A percentile compares a stretch with the other conserved stretches of the same genome.
Evolutionary conservation across 768 basidiomycete genomes (phyloP).

Genomic region (Kwoniella sp.): DNA sequence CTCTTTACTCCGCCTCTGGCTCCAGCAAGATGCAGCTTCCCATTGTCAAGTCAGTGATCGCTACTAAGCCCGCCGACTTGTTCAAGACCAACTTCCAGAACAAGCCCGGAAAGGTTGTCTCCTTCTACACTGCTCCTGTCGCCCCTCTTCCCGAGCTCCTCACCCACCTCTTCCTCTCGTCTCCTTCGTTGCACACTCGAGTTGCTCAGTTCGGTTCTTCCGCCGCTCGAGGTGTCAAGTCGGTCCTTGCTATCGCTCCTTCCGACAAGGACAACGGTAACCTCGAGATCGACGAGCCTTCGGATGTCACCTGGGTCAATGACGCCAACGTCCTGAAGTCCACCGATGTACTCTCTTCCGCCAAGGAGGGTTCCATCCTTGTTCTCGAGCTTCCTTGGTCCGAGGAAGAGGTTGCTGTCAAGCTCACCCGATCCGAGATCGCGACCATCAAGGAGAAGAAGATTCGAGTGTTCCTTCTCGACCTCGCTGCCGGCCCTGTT

Average conservation of each 20-base stretch:
- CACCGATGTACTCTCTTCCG: constrained; percentile 70
- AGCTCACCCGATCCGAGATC: constrained; percentile 63
- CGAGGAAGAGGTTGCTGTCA: constrained; percentile 69
- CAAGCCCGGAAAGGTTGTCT: constrained; percentile 59
- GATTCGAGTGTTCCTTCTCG: constrained; percentile 56
- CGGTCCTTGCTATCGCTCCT: constrained; percentile 55
- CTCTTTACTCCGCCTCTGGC: constrained; percentile 47
- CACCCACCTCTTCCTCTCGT: constrained; percentile 55
- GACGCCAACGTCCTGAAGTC: constrained; percentile 77
- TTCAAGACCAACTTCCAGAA: neutral
- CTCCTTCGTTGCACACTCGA: constrained; percentile 57
- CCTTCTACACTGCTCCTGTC: constrained; percentile 67
- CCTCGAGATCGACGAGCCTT: constrained; percentile 61
- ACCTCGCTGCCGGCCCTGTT: constrained; percentile 57
- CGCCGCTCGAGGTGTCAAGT: constrained; percentile 55
- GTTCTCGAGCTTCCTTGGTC: constrained; percentile 81
- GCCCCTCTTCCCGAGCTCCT: constrained; percentile 62
- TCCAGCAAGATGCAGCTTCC: constrained; percentile 38
- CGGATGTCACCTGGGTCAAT: constrained; percentile 69
- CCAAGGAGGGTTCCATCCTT: constrained; percentile 65
- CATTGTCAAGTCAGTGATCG: constrained; percentile 42
- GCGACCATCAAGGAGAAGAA: constrained; percentile 61
- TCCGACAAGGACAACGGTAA: constrained; percentile 35
- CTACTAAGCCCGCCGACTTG: constrained; percentile 20
- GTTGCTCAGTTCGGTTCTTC: constrained; percentile 54